phyloP scores from a whole-genome alignment of 805 yeast species.

The Wickerhamiella dianesei region DNA sequence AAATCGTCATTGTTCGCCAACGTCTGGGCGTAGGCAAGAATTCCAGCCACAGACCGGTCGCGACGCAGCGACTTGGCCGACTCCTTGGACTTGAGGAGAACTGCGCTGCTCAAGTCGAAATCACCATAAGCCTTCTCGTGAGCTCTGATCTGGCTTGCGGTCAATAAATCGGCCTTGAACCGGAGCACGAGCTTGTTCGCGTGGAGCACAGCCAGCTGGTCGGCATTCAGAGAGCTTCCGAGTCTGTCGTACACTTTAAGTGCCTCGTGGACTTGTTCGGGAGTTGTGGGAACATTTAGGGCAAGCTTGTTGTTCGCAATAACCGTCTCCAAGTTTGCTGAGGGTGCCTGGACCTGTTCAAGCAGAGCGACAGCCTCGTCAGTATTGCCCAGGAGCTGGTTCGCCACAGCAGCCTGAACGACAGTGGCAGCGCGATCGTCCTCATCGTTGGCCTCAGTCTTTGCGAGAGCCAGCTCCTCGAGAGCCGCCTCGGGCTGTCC shows the following conservation, averaged over 20 bases:
- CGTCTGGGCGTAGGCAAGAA: neutral
- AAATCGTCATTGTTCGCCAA: neutral
- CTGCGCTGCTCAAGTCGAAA: neutral
- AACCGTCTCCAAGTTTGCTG: constrained; percentile 26
- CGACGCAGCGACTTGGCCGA: neutral
- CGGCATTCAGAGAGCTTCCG: constrained; percentile 9
- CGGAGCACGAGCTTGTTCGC: constrained; percentile 32
- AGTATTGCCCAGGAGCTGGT: constrained; percentile 11
- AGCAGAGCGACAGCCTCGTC: constrained; percentile 29
- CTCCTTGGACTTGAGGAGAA: neutral
- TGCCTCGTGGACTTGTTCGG: constrained; percentile 10
- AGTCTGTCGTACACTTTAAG: constrained; percentile 9
- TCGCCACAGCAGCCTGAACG: constrained; percentile 45
- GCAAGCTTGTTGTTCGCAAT: constrained; percentile 31
- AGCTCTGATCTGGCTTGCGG: neutral
- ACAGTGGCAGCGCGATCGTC: constrained; percentile 38
- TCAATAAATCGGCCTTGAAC: constrained; percentile 20
- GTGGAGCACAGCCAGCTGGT: constrained; percentile 26
- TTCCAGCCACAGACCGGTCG: neutral
- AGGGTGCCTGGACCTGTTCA: constrained; percentile 21
- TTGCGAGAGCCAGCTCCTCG: constrained; percentile 34
- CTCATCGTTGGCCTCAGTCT: constrained; percentile 28
- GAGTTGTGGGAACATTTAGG: constrained; percentile 3
- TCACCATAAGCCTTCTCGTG: neutral
- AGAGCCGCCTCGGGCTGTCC: constrained; percentile 32